Percentiles rank a stretch among this genome's conserved stretches.
phyloP scores from a whole-genome alignment of 2,329 filamentous ascomycete genomes.

The Trichoderma koningiopsis region DNA sequence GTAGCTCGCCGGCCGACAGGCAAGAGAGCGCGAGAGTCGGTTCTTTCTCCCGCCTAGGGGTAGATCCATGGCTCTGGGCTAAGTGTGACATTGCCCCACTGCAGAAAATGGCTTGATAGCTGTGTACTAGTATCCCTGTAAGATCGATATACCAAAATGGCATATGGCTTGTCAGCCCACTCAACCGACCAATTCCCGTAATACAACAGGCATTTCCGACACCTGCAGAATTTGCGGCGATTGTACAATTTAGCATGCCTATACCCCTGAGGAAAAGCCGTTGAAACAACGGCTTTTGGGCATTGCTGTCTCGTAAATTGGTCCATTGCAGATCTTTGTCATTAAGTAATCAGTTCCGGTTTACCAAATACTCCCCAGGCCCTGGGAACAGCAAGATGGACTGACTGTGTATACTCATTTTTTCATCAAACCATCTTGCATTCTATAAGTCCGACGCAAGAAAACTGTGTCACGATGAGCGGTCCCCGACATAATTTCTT shows the following conservation, averaged over 20 bases:
- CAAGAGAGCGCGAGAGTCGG: slow-evolving; percentile 5
- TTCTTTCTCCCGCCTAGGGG: not conserved
- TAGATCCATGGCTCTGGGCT: not conserved
- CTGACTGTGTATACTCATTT: not conserved
- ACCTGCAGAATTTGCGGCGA: not conserved
- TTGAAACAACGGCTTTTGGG: slow-evolving; percentile 3
- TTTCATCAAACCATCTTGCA: not conserved
- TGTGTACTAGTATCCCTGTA: slow-evolving; percentile 1
- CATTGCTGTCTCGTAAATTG: not conserved
- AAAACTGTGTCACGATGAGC: not conserved
- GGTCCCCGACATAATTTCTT: not conserved
- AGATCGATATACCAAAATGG: not conserved
- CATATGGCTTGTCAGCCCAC: not conserved
- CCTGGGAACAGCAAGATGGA: not conserved
- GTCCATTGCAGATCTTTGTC: not conserved
- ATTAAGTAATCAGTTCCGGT: not conserved
- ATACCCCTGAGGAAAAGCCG: not conserved
- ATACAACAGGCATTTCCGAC: not conserved
- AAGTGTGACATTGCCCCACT: not conserved
- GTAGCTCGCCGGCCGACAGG: not conserved
- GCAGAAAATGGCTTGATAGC: not conserved
- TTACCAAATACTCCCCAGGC: not conserved
- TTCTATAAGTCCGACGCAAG: not conserved
- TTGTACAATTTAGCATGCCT: not conserved
- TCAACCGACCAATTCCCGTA: not conserved